Evolutionary conservation across 768 basidiomycete species (phyloP).

Genomic region (Leucogyrophana mollusca): DNA sequence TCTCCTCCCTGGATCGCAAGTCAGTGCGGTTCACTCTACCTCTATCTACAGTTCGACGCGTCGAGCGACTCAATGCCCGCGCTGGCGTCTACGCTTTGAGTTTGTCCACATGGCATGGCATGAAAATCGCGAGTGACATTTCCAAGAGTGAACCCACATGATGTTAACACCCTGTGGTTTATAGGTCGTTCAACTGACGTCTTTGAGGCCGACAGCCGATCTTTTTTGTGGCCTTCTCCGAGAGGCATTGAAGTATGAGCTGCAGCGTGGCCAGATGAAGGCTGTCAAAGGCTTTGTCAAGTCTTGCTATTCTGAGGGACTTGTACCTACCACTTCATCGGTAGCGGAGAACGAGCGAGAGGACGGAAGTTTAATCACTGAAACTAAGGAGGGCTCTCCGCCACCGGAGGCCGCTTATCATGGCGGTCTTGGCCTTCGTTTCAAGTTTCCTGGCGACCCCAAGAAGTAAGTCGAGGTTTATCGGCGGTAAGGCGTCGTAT

Average conservation of each 20-base stretch:
- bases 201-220: conserved; percentile 89
- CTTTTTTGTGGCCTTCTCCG: conserved; percentile 88
- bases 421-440: conserved; percentile 77
- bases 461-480: conserved; percentile 62
- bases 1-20: conserved; percentile 87
- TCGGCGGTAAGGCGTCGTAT: neutral
- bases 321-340: conserved; percentile 57
- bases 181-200: conserved; percentile 92
- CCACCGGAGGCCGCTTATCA: conserved; percentile 59
- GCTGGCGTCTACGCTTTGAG: conserved; percentile 97
- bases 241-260: conserved; percentile 84
- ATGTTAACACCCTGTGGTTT: conserved; percentile 6
- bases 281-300: conserved; percentile 85
- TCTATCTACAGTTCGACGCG: conserved; percentile 87
- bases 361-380: conserved; percentile 60
- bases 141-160: neutral
- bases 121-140: conserved; percentile 69
- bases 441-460: conserved; percentile 90
- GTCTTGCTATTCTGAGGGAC: conserved; percentile 92
- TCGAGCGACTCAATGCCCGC: conserved; percentile 90
- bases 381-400: conserved; percentile 47
- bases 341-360: conserved; percentile 68
- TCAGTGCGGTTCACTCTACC: conserved; percentile 91
- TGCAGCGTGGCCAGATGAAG: conserved; percentile 93
- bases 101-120: conserved; percentile 89